phyloP scores from a whole-genome alignment of 345 rosid species.

The Pistacia vera region DNA sequence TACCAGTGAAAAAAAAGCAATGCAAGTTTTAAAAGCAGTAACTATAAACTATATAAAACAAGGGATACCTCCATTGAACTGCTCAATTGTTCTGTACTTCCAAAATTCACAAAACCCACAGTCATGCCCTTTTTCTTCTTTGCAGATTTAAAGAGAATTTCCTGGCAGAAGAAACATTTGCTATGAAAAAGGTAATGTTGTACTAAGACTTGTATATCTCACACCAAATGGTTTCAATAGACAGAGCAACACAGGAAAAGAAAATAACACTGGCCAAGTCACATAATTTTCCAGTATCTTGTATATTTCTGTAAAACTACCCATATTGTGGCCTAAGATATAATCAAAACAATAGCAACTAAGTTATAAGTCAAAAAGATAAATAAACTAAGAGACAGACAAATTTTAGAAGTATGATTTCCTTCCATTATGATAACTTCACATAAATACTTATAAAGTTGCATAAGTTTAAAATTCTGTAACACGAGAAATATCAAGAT shows the following conservation, averaged over 20 bases:
- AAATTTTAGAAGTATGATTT: neutral
- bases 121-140: slow-evolving; percentile 87
- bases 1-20: slow-evolving; percentile 9
- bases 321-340: neutral
- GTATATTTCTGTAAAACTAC: neutral
- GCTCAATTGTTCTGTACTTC: slow-evolving; percentile 59
- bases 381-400: neutral
- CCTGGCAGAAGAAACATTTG: slow-evolving; percentile 42
- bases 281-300: neutral
- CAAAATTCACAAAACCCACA: slow-evolving; percentile 84
- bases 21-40: slow-evolving; percentile 12
- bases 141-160: slow-evolving; percentile 53
- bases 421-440: neutral
- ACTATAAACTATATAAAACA: neutral
- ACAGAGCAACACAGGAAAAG: slow-evolving; percentile 1
- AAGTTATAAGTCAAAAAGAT: neutral
- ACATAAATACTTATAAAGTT: too few species aligned
- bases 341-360: neutral
- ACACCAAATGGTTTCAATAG: neutral
- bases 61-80: slow-evolving; percentile 56
- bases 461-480: too few species aligned
- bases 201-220: neutral
- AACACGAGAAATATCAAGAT: too few species aligned
- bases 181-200: neutral
- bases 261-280: neutral